Base-by-base conservation (phyloP, 1,284 basidiomycete genomes). In the Ceratobasidium sp. region DNA sequence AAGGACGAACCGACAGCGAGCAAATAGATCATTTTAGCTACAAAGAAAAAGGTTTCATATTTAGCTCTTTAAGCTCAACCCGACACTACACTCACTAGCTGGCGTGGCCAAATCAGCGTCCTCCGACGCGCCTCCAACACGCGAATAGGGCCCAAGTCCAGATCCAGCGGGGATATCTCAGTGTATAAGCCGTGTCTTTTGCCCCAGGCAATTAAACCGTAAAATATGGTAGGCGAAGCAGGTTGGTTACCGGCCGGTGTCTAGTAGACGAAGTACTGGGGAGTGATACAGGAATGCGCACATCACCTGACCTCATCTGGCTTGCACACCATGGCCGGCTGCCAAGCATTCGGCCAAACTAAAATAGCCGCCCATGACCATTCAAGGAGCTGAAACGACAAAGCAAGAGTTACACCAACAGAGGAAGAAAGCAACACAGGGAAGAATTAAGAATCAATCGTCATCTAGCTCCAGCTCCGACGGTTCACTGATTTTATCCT, bases 401-500 rank as follows among this genome's bases (percentile, higher is more conserved):
- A 55, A 55, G 27, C 8, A 27, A 23, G 54, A n/a, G 23, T 55
- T 55, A 23, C 8, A 27, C 23, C 23, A 27, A 55, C 12, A n/a
- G 54, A 23, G 5, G 16, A 62, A 62, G 38, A 44, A 41, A 62
- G 20, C 16, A 38, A 44, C 12, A n/a, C 44, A 59, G 6, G 20
- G 20, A 54, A 20, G n/a, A 23, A 48, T 14, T 0, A 14, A 12
- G 3, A 65, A 48, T 52, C 35, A 76, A 67, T 76, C 73, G 46
- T 76, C 73, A 57, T 76, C 73, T 1, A 76, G 48, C 35, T 76
- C 62, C n/a, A 76, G 35, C 73, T 76, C 73, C 14, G 73, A 94
- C 85, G 93, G 91, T 83, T 94, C 93, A 0, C 93, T 94, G 81
- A 92, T 93, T 48, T 88, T 83, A 81, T 90, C 90, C 3, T 93